A percentile compares a stretch with the other conserved stretches of the same genome.
Conservation (phyloP, 2,329 filamentous ascomycete genomes). For the Simplicillium aogashimaense region DNA sequence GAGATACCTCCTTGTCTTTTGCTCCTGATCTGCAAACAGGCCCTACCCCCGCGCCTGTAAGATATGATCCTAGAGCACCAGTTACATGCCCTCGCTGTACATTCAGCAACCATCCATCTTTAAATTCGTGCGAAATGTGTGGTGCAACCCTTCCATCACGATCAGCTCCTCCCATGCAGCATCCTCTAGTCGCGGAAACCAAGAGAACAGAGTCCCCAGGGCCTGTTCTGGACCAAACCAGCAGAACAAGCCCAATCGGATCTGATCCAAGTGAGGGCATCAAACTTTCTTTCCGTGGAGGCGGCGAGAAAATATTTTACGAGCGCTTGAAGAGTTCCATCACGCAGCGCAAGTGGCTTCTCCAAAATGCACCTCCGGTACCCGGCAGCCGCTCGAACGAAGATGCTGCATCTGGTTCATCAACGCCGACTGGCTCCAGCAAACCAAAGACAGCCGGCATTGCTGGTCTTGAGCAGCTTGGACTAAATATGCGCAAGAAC, state of each 20-base stretch:
- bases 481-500: slow-evolving; percentile 76
- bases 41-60: slow-evolving; percentile 1
- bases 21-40: slow-evolving; percentile 1
- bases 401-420: slow-evolving; percentile 16
- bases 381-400: slow-evolving; percentile 49
- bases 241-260: slow-evolving; percentile 18
- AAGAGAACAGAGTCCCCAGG: slow-evolving; percentile 67
- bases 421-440: slow-evolving; percentile 16
- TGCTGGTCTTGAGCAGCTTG: slow-evolving; percentile 80
- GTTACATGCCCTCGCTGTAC: slow-evolving; percentile 80
- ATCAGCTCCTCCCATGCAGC: slow-evolving; percentile 25
- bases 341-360: slow-evolving; percentile 89
- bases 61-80: slow-evolving; percentile 18
- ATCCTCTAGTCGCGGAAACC: slow-evolving; percentile 23
- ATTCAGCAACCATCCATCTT: slow-evolving; percentile 83
- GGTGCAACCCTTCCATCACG: slow-evolving; percentile 61
- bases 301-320: slow-evolving; percentile 82
- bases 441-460: slow-evolving; percentile 67
- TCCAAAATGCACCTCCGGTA: slow-evolving; percentile 80
- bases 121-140: slow-evolving; percentile 84
- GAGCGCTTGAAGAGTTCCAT: slow-evolving; percentile 82
- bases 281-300: slow-evolving; percentile 84
- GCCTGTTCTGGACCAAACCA: slow-evolving; percentile 42
- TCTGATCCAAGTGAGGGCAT: slow-evolving; percentile 61
- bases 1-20: slow-evolving; percentile 13